Evolutionary conservation across 164 flowering plant species (phyloP).

Genomic region (Magnolia sinica): DNA sequence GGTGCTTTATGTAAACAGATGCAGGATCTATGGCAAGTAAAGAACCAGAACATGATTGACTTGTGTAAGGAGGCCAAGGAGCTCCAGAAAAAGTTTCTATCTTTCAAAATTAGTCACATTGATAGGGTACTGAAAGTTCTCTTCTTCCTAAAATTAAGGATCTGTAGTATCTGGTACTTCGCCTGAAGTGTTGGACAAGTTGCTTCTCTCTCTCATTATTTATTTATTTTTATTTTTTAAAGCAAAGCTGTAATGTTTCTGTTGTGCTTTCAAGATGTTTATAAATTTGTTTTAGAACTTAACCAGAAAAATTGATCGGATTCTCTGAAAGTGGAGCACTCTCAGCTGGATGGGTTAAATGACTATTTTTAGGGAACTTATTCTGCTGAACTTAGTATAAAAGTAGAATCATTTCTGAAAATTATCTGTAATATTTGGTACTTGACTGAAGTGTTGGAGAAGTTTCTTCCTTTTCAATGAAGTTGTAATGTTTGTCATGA

Average conservation of each 20-base stretch:
- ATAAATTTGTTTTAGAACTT: not conserved
- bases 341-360: no score
- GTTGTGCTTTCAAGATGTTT: not conserved
- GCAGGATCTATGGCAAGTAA: constrained; percentile 68
- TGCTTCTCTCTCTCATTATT: not conserved
- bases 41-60: constrained; percentile 41
- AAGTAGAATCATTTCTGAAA: no score
- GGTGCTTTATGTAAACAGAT: constrained; percentile 35
- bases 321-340: not conserved
- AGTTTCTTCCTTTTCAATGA: no score
- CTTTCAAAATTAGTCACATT: constrained; percentile 66
- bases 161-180: not conserved
- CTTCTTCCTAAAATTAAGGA: not conserved
- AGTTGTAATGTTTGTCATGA: no score
- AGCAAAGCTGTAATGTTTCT: not conserved
- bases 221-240: no score
- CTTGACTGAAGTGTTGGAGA: no score
- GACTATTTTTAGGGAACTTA: no score
- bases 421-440: no score
- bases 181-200: not conserved
- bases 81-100: constrained; percentile 51
- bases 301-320: not conserved
- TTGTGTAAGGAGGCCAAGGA: constrained; percentile 51
- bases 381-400: no score
- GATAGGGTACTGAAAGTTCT: constrained; percentile 41